A percentile compares a stretch with the other conserved stretches of the same genome.
Conservation (phyloP, 169 alveolate genomes). For the Plasmodium cynomolgi region DNA sequence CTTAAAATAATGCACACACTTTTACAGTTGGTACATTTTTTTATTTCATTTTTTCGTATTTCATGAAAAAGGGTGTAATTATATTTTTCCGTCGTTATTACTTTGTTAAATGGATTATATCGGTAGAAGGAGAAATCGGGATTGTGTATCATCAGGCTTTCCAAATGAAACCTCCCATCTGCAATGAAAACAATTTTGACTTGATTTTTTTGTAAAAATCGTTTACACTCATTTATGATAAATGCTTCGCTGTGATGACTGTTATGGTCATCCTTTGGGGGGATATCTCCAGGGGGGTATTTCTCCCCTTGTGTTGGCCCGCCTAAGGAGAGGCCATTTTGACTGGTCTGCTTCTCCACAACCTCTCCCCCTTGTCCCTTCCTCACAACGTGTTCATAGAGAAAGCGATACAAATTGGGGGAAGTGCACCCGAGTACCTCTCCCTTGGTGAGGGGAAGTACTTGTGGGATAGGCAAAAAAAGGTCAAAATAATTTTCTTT, state of each 20-base stretch:
- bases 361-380: neutral
- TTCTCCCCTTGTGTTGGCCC: neutral
- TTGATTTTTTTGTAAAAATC: constrained; percentile 42
- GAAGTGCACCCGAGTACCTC: constrained; percentile 97
- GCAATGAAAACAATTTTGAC: constrained; percentile 92
- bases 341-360: neutral
- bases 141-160: constrained; percentile 98
- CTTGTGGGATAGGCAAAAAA: constrained; percentile 92
- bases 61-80: constrained; percentile 89
- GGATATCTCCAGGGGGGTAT: neutral
- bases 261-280: neutral
- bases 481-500: constrained; percentile 77
- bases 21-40: constrained; percentile 74
- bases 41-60: constrained; percentile 89
- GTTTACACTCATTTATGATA: constrained; percentile 79
- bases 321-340: neutral
- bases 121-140: constrained; percentile 93
- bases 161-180: constrained; percentile 99
- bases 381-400: constrained; percentile 45
- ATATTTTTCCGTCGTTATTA: constrained; percentile 87
- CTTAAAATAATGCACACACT: constrained; percentile 84
- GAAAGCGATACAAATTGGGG: constrained; percentile 83
- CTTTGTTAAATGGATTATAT: constrained; percentile 95
- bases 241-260: neutral
- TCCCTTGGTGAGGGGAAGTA: constrained; percentile 97